Percentiles rank a stretch among this genome's conserved stretches.
Evolutionary conservation across 2,329 filamentous ascomycete species (phyloP).

Genomic region (Pseudocercospora vitis): DNA sequence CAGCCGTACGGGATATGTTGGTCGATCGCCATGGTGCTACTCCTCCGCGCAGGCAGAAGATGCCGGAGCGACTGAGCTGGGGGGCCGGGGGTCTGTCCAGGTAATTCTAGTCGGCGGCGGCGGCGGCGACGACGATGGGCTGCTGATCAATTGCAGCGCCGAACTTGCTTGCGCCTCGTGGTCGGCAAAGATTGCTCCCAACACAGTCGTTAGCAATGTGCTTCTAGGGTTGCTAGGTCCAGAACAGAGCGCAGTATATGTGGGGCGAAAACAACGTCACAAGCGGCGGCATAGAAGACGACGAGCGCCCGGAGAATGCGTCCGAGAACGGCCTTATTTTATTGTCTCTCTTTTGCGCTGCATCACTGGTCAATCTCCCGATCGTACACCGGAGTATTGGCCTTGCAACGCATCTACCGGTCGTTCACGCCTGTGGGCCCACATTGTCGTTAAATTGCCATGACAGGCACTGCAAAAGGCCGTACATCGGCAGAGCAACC

Average conservation of each 20-base stretch:
- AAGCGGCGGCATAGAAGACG: neutral
- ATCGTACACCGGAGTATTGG: too few relatives aligned
- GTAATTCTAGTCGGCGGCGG: too few relatives aligned
- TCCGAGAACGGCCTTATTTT: neutral
- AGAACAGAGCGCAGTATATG: neutral
- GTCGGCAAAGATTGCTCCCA: neutral
- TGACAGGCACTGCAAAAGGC: neutral
- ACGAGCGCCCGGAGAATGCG: neutral
- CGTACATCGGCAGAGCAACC: neutral
- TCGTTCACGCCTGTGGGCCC: too few relatives aligned
- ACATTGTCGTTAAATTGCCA: too few relatives aligned
- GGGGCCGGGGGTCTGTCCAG: too few relatives aligned
- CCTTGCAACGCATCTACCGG: too few relatives aligned
- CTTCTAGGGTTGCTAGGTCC: conserved; percentile 1
- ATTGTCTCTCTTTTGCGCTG: neutral
- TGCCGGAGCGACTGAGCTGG: neutral
- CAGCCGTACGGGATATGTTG: conserved; percentile 27
- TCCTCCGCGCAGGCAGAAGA: conserved; percentile 7
- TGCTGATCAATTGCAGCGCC: neutral
- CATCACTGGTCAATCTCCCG: neutral
- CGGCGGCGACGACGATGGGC: neutral
- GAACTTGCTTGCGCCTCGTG: neutral
- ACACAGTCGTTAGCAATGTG: neutral
- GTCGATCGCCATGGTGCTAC: conserved; percentile 35
- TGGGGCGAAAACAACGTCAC: neutral